These are phyloP conservation scores for Primulina eburnea DNA, from an alignment of 257 asterid species.

Conservation along the genomic window DNA sequence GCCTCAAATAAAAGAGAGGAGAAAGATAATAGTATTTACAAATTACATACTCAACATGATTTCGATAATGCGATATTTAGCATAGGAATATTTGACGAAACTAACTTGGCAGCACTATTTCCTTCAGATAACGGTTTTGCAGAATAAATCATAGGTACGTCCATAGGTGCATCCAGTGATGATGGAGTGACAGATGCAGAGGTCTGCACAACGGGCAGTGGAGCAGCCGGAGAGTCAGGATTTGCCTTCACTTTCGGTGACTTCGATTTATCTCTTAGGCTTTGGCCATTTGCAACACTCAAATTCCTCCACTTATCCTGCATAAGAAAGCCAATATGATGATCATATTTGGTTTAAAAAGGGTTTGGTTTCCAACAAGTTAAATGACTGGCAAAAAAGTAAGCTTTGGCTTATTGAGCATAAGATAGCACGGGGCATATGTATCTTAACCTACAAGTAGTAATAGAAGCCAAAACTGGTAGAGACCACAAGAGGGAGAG, in stretches of 20 bases:
- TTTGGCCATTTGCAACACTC: slow-evolving; percentile 68
- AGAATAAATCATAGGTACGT: slow-evolving; percentile 41
- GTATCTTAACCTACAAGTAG: neutral
- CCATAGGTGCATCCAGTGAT: slow-evolving; percentile 42
- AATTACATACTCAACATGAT: neutral
- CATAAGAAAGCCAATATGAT: slow-evolving; percentile 13
- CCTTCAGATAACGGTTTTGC: slow-evolving; percentile 54
- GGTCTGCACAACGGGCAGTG: slow-evolving; percentile 32
- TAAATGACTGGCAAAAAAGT: neutral
- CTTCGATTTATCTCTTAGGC: slow-evolving; percentile 62
- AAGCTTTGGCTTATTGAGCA: neutral
- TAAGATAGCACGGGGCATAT: neutral
- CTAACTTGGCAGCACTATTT: slow-evolving; percentile 65
- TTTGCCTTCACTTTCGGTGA: slow-evolving; percentile 43
- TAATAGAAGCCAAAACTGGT: neutral
- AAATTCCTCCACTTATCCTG: slow-evolving; percentile 96
- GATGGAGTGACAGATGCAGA: slow-evolving; percentile 41
- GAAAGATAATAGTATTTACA: neutral
- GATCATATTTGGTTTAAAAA: neutral
- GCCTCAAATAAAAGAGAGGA: slow-evolving; percentile 4
- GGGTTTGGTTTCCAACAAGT: neutral
- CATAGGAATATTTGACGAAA: slow-evolving; percentile 9
- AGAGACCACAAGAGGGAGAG: neutral
- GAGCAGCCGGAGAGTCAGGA: slow-evolving; percentile 48
- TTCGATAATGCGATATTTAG: neutral